phyloP scores from a whole-genome alignment of 345 rosid genomes.

The Raphanus raphanistrum region DNA sequence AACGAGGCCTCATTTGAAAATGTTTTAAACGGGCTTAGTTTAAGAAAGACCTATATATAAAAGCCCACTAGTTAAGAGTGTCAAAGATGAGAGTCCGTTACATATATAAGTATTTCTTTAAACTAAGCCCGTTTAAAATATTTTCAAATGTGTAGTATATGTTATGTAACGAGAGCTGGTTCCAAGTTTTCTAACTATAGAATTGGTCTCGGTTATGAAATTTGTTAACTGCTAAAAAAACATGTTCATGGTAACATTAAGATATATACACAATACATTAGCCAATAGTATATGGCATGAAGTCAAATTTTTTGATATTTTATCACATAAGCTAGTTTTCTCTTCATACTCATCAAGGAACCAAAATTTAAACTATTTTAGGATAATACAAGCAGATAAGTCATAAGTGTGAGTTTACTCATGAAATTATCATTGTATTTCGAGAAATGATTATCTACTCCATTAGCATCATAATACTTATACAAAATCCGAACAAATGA shows the following conservation, averaged over 20 bases:
- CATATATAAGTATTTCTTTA: background rate
- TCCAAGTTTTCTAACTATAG: background rate
- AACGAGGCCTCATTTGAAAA: background rate
- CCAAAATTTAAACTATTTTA: background rate
- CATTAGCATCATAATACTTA: background rate
- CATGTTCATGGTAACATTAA: too few relatives aligned
- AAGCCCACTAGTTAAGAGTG: background rate
- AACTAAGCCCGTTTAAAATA: background rate
- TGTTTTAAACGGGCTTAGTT: background rate
- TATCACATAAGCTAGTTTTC: background rate
- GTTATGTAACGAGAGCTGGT: background rate
- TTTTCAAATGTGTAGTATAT: background rate
- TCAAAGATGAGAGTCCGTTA: too few relatives aligned
- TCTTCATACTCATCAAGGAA: background rate
- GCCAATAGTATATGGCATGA: background rate
- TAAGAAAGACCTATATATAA: background rate
- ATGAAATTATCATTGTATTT: background rate
- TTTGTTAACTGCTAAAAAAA: background rate
- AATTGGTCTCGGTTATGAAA: slow-evolving; percentile 2
- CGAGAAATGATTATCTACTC: background rate
- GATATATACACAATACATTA: background rate
- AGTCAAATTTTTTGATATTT: background rate
- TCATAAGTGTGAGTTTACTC: background rate
- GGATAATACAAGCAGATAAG: background rate
- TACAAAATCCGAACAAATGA: background rate